Evolutionary conservation across 2,329 filamentous ascomycete species (phyloP).

Genomic region (Xylariaceae sp.): DNA sequence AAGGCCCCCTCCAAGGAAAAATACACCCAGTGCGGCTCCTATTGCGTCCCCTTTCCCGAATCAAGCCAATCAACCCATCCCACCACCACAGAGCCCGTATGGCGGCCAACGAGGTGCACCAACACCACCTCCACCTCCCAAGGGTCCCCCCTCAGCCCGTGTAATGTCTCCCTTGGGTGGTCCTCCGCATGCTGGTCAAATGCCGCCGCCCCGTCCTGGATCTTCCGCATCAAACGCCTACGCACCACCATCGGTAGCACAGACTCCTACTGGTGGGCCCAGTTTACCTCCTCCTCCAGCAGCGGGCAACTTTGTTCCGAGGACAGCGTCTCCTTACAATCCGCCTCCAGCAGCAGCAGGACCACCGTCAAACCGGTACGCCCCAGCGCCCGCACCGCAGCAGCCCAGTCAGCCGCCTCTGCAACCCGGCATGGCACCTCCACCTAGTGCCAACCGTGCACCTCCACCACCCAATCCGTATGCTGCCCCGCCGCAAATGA

Average conservation of each 20-base stretch:
- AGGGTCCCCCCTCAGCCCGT: constrained; percentile 72
- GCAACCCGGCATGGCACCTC: constrained; percentile 38
- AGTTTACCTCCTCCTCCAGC: constrained; percentile 52
- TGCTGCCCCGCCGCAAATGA: constrained; percentile 54
- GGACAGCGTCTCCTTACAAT: constrained; percentile 86
- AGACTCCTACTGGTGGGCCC: constrained; percentile 39
- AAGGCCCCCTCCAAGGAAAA: constrained; percentile 71
- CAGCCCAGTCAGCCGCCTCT: constrained; percentile 52
- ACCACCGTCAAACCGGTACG: constrained; percentile 77
- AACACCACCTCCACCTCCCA: constrained; percentile 82
- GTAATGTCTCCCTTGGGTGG: constrained; percentile 74
- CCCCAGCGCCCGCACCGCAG: constrained; percentile 68
- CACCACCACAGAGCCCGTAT: constrained; percentile 64
- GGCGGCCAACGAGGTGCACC: constrained; percentile 64
- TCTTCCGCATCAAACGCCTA: constrained; percentile 68
- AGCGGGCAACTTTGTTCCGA: constrained; percentile 59
- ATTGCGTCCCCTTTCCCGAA: constrained; percentile 79
- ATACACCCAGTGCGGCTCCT: constrained; percentile 73
- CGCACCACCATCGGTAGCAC: constrained; percentile 61
- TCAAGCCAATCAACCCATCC: constrained; percentile 60
- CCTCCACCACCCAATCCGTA: constrained; percentile 55
- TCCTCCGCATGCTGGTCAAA: constrained; percentile 55
- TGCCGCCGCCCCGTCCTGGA: constrained; percentile 54
- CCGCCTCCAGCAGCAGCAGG: constrained; percentile 71
- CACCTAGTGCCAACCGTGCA: constrained; percentile 46